phyloP scores from a whole-genome alignment of 495 filamentous ascomycete genomes.

The Letharia lupina region DNA sequence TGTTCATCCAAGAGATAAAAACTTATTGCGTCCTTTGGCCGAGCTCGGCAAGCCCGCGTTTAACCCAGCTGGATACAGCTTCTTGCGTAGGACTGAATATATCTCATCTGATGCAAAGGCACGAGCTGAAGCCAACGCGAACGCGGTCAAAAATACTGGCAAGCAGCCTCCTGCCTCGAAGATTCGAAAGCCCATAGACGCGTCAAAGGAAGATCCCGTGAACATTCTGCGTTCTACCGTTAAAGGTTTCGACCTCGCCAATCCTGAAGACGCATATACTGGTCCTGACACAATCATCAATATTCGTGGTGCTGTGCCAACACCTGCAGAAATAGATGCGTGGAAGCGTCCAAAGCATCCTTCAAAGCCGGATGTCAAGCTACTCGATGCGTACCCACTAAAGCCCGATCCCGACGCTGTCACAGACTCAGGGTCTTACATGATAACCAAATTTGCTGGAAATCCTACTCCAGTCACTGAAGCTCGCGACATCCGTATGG shows the following conservation, averaged over 20 bases:
- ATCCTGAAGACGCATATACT: conserved; percentile 54
- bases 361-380: conserved; percentile 64
- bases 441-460: conserved; percentile 80
- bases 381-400: conserved; percentile 72
- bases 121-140: conserved; percentile 36
- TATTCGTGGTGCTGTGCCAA: conserved; percentile 47
- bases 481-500: conserved; percentile 70
- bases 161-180: conserved; percentile 36
- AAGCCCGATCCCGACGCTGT: conserved; percentile 82
- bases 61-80: conserved; percentile 64
- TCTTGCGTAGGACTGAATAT: conserved; percentile 93
- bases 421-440: conserved; percentile 77
- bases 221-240: conserved; percentile 73
- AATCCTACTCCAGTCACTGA: conserved; percentile 57
- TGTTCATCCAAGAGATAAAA: conserved; percentile 72
- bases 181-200: conserved; percentile 36
- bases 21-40: conserved; percentile 69
- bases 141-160: conserved; percentile 30
- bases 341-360: conserved; percentile 74
- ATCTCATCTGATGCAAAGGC: conserved; percentile 59
- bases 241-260: conserved; percentile 79
- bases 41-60: conserved; percentile 74
- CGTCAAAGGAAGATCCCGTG: conserved; percentile 63
- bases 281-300: conserved; percentile 41
- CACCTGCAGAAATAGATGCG: conserved; percentile 53